These are phyloP conservation scores for Wickerhamomyces silvicola DNA, from an alignment of 805 yeast genomes.

Conservation along the genomic window DNA sequence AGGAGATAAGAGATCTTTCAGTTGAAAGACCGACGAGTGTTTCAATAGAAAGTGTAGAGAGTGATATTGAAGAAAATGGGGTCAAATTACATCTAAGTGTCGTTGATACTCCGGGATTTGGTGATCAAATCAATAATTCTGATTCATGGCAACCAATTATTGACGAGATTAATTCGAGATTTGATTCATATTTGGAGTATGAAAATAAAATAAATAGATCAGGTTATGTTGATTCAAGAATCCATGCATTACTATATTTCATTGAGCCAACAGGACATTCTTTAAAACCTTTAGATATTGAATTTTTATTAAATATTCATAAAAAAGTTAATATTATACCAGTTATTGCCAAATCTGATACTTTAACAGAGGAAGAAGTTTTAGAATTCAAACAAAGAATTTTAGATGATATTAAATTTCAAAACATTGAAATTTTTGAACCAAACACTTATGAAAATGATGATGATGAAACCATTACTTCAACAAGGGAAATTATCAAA, in stretches of 20 bases:
- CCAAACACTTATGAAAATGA: constrained; percentile 77
- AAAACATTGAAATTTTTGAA: constrained; percentile 67
- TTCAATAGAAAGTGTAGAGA: constrained; percentile 50
- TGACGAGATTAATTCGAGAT: constrained; percentile 80
- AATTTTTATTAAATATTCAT: constrained; percentile 81
- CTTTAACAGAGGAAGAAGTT: constrained; percentile 20
- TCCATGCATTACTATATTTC: constrained; percentile 90
- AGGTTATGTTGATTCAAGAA: constrained; percentile 67
- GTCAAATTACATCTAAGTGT: constrained; percentile 80
- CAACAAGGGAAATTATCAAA: constrained; percentile 59
- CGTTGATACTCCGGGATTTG: constrained; percentile 90
- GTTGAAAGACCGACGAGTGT: constrained; percentile 42
- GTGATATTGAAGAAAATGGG: constrained; percentile 88
- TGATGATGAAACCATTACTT: constrained; percentile 73
- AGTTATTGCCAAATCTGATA: constrained; percentile 42
- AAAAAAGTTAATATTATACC: constrained; percentile 92
- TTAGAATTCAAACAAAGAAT: constrained; percentile 43
- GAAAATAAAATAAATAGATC: constrained; percentile 81
- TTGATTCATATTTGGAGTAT: constrained; percentile 80
- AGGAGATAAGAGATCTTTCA: constrained; percentile 33
- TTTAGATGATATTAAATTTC: constrained; percentile 66
- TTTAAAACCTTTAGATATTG: constrained; percentile 81
- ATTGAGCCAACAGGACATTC: constrained; percentile 97
- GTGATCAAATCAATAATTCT: constrained; percentile 76
- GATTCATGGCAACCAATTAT: constrained; percentile 87